phyloP scores from a whole-genome alignment of 192 early-diverging fungal species.

The Rhizophagus prolifer region DNA sequence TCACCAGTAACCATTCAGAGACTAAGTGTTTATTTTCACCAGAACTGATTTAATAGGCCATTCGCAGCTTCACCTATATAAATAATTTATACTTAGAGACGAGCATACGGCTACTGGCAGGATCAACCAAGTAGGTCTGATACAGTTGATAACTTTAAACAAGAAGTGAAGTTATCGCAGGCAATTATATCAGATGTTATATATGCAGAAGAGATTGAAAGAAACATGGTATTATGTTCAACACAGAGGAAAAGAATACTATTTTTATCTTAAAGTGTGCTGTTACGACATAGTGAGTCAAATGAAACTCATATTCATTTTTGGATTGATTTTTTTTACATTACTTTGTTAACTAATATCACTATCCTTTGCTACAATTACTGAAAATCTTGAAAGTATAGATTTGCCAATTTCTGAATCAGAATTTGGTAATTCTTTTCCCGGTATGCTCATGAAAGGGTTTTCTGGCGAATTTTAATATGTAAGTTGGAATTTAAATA shows the following conservation, averaged over 20 bases:
- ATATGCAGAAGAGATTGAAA: constrained; percentile 14
- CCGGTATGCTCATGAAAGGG: constrained; percentile 20
- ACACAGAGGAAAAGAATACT: neutral
- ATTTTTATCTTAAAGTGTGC: neutral
- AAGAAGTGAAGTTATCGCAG: constrained; percentile 10
- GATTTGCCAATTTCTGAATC: constrained; percentile 29
- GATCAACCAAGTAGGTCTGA: too few species aligned
- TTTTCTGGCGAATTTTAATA: constrained; percentile 28
- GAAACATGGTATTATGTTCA: constrained; percentile 11
- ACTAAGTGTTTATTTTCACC: constrained; percentile 23
- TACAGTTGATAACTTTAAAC: constrained; percentile 25
- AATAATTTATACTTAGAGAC: too few species aligned
- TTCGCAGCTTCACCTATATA: too few species aligned
- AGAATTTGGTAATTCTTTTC: constrained; percentile 25
- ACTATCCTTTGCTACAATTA: neutral
- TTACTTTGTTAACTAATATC: neutral
- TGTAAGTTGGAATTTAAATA: constrained; percentile 17
- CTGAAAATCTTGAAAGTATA: constrained; percentile 1
- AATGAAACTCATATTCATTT: too few species aligned
- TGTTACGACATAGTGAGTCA: constrained; percentile 12
- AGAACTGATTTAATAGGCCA: too few species aligned
- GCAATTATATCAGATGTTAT: constrained; percentile 23
- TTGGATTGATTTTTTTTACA: too few species aligned
- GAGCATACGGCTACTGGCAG: too few species aligned
- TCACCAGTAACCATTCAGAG: constrained; percentile 21